phyloP scores from a whole-genome alignment of 208 protist species.

The Polymyxa betae region DNA sequence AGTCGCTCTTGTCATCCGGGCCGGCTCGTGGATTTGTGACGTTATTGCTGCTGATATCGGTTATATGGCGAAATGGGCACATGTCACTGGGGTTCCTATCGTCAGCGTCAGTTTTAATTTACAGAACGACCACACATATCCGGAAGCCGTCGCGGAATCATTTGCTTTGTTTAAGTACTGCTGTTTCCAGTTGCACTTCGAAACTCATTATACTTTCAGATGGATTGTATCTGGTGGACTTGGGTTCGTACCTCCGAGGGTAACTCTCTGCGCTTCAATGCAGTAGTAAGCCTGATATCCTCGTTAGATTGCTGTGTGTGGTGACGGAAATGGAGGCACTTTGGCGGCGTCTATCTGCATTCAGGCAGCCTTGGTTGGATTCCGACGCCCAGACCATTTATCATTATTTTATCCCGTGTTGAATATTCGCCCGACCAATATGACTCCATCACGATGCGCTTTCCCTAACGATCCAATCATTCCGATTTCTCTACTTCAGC shows the following conservation, averaged over 20 bases:
- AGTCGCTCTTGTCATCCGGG: neutral
- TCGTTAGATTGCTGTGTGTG: neutral
- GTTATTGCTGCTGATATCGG: slow-evolving; percentile 46
- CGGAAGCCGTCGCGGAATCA: slow-evolving; percentile 15
- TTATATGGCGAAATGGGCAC: neutral
- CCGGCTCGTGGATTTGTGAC: neutral
- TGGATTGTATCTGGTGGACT: slow-evolving; percentile 21
- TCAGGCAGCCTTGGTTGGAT: neutral
- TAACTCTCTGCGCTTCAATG: neutral
- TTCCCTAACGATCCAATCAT: slow-evolving; percentile 50
- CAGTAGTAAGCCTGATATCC: neutral
- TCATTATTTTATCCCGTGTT: neutral
- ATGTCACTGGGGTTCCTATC: neutral
- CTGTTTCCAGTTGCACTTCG: neutral
- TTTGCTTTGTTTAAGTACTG: neutral
- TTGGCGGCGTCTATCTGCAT: slow-evolving; percentile 31
- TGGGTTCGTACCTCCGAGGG: slow-evolving; percentile 3
- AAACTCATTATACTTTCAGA: neutral
- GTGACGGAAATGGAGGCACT: neutral
- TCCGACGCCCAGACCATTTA: neutral
- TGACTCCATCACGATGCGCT: slow-evolving; percentile 40
- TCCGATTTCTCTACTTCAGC: neutral
- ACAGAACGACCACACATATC: neutral
- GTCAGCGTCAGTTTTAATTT: neutral
- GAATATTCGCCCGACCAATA: neutral